phyloP scores from a whole-genome alignment of 2,329 filamentous ascomycete genomes.

The Didymella arachidicola region DNA sequence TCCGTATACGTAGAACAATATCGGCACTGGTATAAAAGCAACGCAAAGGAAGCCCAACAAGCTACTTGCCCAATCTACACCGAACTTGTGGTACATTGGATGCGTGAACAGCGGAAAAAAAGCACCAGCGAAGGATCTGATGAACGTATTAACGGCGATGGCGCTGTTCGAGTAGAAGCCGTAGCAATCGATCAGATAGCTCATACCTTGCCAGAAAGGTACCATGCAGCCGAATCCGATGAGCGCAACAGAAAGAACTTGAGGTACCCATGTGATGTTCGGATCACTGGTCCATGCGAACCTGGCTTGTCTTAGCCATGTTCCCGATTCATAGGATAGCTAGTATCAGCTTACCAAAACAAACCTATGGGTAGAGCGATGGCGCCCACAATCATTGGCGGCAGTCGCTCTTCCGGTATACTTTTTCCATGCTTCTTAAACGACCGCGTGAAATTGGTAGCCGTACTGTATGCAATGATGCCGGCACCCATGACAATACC shows the following conservation, averaged over 20 bases:
- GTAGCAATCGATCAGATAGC: slow-evolving; percentile 78
- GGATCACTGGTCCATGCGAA: slow-evolving; percentile 65
- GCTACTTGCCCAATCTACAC: slow-evolving; percentile 47
- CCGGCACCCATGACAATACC: slow-evolving; percentile 63
- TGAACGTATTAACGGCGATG: slow-evolving; percentile 60
- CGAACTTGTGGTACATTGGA: slow-evolving; percentile 55
- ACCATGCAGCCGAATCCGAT: slow-evolving; percentile 78
- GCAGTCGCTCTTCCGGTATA: slow-evolving; percentile 67
- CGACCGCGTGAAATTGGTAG: slow-evolving; percentile 44
- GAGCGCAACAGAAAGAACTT: slow-evolving; percentile 64
- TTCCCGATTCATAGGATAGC: neutral
- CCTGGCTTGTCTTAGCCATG: slow-evolving; percentile 1
- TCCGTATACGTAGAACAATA: slow-evolving; percentile 49
- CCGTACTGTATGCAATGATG: slow-evolving; percentile 43
- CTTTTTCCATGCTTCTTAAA: slow-evolving; percentile 54
- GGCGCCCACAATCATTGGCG: slow-evolving; percentile 70
- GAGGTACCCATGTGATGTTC: slow-evolving; percentile 62
- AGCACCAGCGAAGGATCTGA: slow-evolving; percentile 59
- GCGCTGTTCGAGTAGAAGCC: slow-evolving; percentile 56
- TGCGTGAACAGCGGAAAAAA: slow-evolving; percentile 60
- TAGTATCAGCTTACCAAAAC: slow-evolving; percentile 56
- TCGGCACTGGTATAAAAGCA: slow-evolving; percentile 44
- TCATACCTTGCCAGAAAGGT: slow-evolving; percentile 83
- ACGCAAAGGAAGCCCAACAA: slow-evolving; percentile 46
- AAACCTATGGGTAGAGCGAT: slow-evolving; percentile 65